Base-by-base conservation (phyloP, 768 basidiomycete species). In the Amanita polypyramis region DNA sequence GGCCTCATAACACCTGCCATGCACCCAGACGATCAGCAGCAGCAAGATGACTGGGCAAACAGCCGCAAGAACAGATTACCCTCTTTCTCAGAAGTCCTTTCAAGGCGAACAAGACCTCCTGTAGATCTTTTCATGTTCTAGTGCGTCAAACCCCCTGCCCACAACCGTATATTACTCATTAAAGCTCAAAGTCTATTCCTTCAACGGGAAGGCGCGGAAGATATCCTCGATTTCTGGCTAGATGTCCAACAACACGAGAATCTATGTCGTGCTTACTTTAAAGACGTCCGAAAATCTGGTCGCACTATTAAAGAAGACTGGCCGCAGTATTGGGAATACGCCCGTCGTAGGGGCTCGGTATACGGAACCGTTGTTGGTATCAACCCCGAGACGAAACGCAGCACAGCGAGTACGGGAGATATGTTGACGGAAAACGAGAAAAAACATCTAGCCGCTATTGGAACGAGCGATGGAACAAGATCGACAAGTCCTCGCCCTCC, bases 201-300 rank as follows among this genome's bases (percentile, higher is more conserved):
- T 30, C 95, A 98, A 62, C 80, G 92, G 30, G 95, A 99, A 66
- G 89, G 91, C 20, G 81, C 90, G 47, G 95, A 98, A 62, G 96
- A 99, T 63, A 87, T 93, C 42, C 69, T 99, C 38, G 96, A 99
- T 63, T 98, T 98, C 58, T 98, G 95, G 94, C 77, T 99, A 23
- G 96, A 99, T 62, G 96, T 98, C 5, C 93, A 96, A 57, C 96
- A 98, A 67, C 96, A 99, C 63, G 96, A 98, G 69, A 97, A 97
- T 62, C 80, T 99, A 29, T 98, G 95, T 65, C 79, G 94, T 52
- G 96, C 95, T 6, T 98, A 98, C 66, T 98, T 99, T 79, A 96
- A 97, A 73, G 96, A 98, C 64, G 81, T 99, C 45, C 85, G 89
- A 59, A 93, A 94, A 68, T 93, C 93, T 0, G 93, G 94, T 2